Base-by-base conservation (phyloP, 768 basidiomycete species). In the Gautieria morchelliformis region DNA sequence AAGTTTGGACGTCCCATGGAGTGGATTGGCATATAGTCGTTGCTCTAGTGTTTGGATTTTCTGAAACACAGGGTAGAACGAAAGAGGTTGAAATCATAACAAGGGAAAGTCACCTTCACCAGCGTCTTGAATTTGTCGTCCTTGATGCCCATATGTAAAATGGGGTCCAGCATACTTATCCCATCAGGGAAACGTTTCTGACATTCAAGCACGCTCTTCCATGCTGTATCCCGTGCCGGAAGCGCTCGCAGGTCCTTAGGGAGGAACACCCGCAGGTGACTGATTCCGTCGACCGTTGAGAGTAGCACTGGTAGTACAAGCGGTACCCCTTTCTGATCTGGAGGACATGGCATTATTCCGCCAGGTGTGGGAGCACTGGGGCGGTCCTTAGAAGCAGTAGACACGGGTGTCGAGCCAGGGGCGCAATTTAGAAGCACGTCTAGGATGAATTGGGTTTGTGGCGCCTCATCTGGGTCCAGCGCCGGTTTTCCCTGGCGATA, bases 91-190 rank as follows among this genome's bases (percentile, higher is more conserved):
- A 45, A 15, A 41, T 8, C 14, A 35, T 17, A 9, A 56, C 11
- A n/a, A 27, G 40, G 19, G 24, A 47, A 17, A 17, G 20, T 71
- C 44, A 93, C 94, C 72, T 89, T 81, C 55, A 97, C 79, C 0
- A 98, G 78, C 49, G 84, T 82, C 65, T 82, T 82, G 74, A 99
- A 99, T 63, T 89, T 92, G 37, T 90, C 89, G 63, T 98, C 96
- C 58, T 87, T 91, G 68, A 99, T 96, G 10, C 84, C 85, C 93
- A 98, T 93, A 67, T 97, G 92, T 65, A 89, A 78, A 30, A 98
- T 75, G 0, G 96, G 96, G 67, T 98, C 96, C 11, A 99, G 76
- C 8, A 94, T 71, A 0, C 88, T 74, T 56, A 97, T 82, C 1
- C 93, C 93, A 47, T 91, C 81, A 0, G 93, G 89, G 72, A 93